Evolutionary conservation across 78 protist genomes (phyloP), one percentile per base, ranked within the genome.

Genomic region (Blattamonas nauphoetae): DNA sequence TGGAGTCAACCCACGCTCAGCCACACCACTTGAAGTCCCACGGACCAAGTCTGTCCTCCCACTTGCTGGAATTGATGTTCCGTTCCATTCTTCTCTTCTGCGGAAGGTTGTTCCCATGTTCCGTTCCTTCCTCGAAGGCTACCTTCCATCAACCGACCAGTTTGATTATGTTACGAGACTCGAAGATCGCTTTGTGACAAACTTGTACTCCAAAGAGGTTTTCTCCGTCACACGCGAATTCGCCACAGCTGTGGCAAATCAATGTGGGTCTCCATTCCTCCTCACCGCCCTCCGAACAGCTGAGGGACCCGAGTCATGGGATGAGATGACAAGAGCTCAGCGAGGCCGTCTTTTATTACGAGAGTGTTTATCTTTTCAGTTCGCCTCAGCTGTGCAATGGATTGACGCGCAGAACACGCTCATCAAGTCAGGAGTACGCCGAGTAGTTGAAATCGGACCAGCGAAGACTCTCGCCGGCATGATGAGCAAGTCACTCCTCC

Each of bases 341-440:
- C 77, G 88, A 44, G 91, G 85, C n/a, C 78, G 6, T 42, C n/a
- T n/a, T 0, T 3, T 92, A 6, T 85, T 92, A 36, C 41, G 87
- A 2, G 94, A 92, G 88, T 87, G 90, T 33, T 91, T 92, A 1
- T 87, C 94, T 41, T 88, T 87, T 45, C 94, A 92, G 88, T 92
- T 92, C 91, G 94, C 94, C 11, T 88, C 91, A 41, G 92, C 94
- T 85, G 94, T 92, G 41, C 90, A 84, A 3, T 92, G 94, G 94
- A 90, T 90, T 45, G 85, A 88, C 84, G 88, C 92, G 5, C 94
- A 92, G 86, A 87, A 84, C 45, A 45, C 42, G 36, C 78, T 41
- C 78, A 84, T 64, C 89, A 92, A 33, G 41, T 92, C 29, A 36
- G 89, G n/a, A n/a, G n/a, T n/a, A n/a, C n/a, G n/a, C n/a, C n/a